Base-by-base conservation (phyloP, 257 asterid genomes). In the Penstemon eatonii region DNA sequence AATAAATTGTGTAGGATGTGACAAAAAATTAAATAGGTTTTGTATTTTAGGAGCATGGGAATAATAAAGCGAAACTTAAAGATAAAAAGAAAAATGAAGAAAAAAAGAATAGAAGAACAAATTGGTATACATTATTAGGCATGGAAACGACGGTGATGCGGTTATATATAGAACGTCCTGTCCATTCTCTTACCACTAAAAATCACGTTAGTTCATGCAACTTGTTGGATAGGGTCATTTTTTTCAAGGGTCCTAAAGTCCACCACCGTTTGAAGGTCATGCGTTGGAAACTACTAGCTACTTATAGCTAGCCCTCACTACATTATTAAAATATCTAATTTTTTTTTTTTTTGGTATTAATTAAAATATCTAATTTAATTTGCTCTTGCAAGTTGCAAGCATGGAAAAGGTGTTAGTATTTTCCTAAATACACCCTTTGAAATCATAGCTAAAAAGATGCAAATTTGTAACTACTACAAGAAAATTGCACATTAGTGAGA, bases 101-200 rank as follows among this genome's bases (percentile, higher is more conserved):
- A 15, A 25, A 25, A 39, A 38, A 51, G 37, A 49, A 25, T 11
- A 15, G 12, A 64, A 67, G 18, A 63, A 55, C 7, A 50, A 4
- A 60, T 0, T 49, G 60, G 38, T 70, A 65, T 55, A 67, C 66
- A 25, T 2, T 47, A 80, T 74, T 63, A 63, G 79, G 82, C 69
- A 80, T 74, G 82, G 76, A 54, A 78, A 67, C 15, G 58, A 74
- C 12, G 73, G 70, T 57, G 65, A n/a, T 9, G 56, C 67, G 80
- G 82, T 74, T 79, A 79, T 68, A 15, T 79, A 79, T 65, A 15
- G 12, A 69, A 67, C 57, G 33, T 25, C 33, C 33, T 25, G 82
- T 77, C 82, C 82, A 71, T 73, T 40, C 70, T 61, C 72, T 37
- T 50, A 70, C 60, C 70, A 80, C 78, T 65, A 47, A 45, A 58